A percentile compares a stretch with the other conserved stretches of the same genome.
These are phyloP conservation scores for Boletus sp. DNA, from an alignment of 1,284 basidiomycete genomes.

Conservation along the genomic window DNA sequence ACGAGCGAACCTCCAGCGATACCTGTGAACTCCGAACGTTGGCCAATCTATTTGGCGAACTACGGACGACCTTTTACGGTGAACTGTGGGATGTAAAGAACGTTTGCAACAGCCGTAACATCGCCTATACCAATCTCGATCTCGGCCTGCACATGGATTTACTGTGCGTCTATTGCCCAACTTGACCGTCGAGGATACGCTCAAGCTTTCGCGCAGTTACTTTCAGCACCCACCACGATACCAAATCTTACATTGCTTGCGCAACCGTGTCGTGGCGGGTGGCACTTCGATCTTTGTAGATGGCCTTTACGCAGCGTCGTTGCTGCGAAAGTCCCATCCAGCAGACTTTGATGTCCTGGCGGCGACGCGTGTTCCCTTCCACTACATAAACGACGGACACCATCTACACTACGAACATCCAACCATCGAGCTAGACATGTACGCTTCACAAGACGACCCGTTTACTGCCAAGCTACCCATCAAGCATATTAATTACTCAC, in stretches of 20 bases:
- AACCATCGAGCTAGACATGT: slow-evolving; percentile 65
- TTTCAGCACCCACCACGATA: slow-evolving; percentile 87
- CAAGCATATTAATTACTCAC: slow-evolving; percentile 83
- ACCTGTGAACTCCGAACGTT: slow-evolving; percentile 66
- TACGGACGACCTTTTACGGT: slow-evolving; percentile 91
- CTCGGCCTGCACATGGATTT: slow-evolving; percentile 93
- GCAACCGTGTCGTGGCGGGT: slow-evolving; percentile 79
- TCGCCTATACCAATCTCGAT: slow-evolving; percentile 92
- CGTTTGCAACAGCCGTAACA: slow-evolving; percentile 74
- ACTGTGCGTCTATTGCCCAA: slow-evolving; percentile 49
- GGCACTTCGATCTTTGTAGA: slow-evolving; percentile 91
- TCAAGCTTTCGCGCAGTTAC: slow-evolving; percentile 52
- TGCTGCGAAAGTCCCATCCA: slow-evolving; percentile 50
- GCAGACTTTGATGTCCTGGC: slow-evolving; percentile 60
- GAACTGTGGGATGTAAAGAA: slow-evolving; percentile 87
- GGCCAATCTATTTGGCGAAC: slow-evolving; percentile 65
- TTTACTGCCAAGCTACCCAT: slow-evolving; percentile 33
- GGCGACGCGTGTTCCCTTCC: slow-evolving; percentile 71
- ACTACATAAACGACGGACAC: slow-evolving; percentile 90
- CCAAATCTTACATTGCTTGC: slow-evolving; percentile 87
- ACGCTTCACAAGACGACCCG: slow-evolving; percentile 12
- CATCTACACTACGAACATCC: slow-evolving; percentile 79
- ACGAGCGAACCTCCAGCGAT: slow-evolving; percentile 47
- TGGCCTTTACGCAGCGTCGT: slow-evolving; percentile 62
- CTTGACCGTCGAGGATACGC: background rate